A percentile compares a stretch with the other conserved stretches of the same genome.
These are phyloP conservation scores for Melanogaster broomeanus DNA, from an alignment of 768 basidiomycete species.

Conservation along the genomic window DNA sequence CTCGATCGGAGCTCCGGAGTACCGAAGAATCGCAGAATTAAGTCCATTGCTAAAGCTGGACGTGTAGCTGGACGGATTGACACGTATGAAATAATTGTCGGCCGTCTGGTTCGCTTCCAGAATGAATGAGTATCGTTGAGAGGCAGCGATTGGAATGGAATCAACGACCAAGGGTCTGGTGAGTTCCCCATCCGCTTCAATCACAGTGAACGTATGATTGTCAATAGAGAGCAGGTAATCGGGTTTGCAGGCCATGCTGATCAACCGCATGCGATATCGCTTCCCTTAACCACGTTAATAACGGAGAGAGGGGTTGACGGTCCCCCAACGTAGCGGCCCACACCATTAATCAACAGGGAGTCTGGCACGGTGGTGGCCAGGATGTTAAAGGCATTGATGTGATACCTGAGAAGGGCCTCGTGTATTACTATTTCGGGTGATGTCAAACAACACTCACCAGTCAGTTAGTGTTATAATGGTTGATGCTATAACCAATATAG, in stretches of 20 bases:
- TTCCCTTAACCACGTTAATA: slow-evolving; percentile 36
- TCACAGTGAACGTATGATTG: slow-evolving; percentile 40
- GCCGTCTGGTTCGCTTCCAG: slow-evolving; percentile 38
- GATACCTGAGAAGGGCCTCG: no score
- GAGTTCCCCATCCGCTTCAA: slow-evolving; percentile 45
- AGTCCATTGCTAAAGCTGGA: slow-evolving; percentile 35
- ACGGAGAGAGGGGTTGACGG: slow-evolving; percentile 37
- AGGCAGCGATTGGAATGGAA: slow-evolving; percentile 44
- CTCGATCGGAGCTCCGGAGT: slow-evolving; percentile 32
- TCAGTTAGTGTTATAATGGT: no score
- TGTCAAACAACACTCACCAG: no score
- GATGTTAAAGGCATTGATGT: no score
- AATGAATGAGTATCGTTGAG: slow-evolving; percentile 43
- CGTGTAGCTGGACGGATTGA: slow-evolving; percentile 28
- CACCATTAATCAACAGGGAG: slow-evolving; percentile 54
- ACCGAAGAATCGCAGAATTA: slow-evolving; percentile 44
- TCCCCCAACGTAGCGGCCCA: slow-evolving; percentile 38
- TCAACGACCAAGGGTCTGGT: slow-evolving; percentile 38
- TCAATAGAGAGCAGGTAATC: slow-evolving; percentile 36
- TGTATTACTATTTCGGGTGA: no score
- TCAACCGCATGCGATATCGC: slow-evolving; percentile 42
- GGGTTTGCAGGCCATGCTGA: slow-evolving; percentile 36
- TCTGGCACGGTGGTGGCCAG: no score
- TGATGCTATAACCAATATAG: no score
- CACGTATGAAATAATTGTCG: slow-evolving; percentile 47